Conservation (phyloP, 2,329 filamentous ascomycete species). For the Fusarium sp. region DNA sequence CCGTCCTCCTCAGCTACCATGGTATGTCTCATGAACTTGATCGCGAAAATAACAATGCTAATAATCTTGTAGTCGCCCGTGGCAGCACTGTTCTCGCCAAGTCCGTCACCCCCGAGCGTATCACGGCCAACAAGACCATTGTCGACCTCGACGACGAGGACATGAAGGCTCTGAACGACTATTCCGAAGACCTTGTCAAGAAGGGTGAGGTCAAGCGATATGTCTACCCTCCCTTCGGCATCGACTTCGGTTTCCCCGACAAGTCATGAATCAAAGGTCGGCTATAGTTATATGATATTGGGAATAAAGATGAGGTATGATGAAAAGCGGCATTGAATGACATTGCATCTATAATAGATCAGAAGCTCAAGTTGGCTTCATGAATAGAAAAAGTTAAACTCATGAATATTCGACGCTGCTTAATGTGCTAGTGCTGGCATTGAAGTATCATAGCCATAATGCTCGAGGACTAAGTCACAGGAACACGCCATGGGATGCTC, state of each 20-base stretch:
- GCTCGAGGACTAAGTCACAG: background rate
- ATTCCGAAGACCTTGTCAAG: slow-evolving; percentile 60
- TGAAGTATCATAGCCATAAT: background rate
- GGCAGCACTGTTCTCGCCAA: slow-evolving; percentile 78
- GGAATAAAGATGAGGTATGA: slow-evolving; percentile 2
- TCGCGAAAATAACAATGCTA: background rate
- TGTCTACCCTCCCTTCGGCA: slow-evolving; percentile 74
- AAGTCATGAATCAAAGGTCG: slow-evolving; percentile 54
- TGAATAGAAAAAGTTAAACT: background rate
- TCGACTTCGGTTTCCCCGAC: slow-evolving; percentile 79
- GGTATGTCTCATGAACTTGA: slow-evolving; percentile 56
- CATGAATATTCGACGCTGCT: background rate
- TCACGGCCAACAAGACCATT: slow-evolving; percentile 75
- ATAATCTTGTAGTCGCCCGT: slow-evolving; percentile 64
- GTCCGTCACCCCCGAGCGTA: slow-evolving; percentile 73
- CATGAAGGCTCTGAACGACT: slow-evolving; percentile 65
- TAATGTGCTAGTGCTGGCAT: background rate
- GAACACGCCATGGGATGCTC: background rate
- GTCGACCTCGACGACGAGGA: slow-evolving; percentile 73
- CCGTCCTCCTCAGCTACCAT: slow-evolving; percentile 77
- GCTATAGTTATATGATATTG: background rate
- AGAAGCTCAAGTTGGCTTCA: background rate
- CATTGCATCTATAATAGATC: slow-evolving; percentile 18
- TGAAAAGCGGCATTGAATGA: slow-evolving; percentile 9
- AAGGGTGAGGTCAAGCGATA: slow-evolving; percentile 67